phyloP scores from a whole-genome alignment of 2,329 filamentous ascomycete species.

The Fusarium buharicum region DNA sequence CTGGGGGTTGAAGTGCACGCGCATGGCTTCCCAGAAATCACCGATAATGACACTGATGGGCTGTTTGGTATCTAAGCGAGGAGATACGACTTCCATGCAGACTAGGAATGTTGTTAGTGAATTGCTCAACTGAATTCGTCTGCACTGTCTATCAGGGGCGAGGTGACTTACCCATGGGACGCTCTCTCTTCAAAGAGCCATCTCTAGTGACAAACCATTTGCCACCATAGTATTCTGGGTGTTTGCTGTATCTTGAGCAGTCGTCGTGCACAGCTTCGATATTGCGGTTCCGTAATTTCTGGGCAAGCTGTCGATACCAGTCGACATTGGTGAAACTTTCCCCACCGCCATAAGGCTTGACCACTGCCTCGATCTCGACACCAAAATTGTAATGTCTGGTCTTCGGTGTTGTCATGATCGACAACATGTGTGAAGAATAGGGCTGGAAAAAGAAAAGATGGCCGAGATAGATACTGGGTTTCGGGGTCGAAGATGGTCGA shows the following conservation, averaged over 20 bases:
- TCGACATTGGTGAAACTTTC: slow-evolving; percentile 53
- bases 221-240: slow-evolving; percentile 55
- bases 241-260: slow-evolving; percentile 54
- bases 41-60: slow-evolving; percentile 49
- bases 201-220: slow-evolving; percentile 57
- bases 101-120: slow-evolving; percentile 43
- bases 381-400: slow-evolving; percentile 54
- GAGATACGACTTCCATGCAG: slow-evolving; percentile 56
- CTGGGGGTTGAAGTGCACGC: slow-evolving; percentile 54
- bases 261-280: slow-evolving; percentile 53
- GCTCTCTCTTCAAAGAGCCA: slow-evolving; percentile 53
- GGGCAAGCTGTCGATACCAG: slow-evolving; percentile 54
- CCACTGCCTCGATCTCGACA: slow-evolving; percentile 54
- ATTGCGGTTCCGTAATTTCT: slow-evolving; percentile 53
- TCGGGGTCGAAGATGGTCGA: slow-evolving; percentile 12
- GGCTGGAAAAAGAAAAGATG: slow-evolving; percentile 19
- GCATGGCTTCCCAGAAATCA: slow-evolving; percentile 56
- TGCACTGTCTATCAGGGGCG: background rate
- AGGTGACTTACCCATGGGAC: slow-evolving; percentile 49
- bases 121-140: background rate
- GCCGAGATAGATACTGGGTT: slow-evolving; percentile 2
- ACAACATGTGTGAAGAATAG: slow-evolving; percentile 3
- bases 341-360: slow-evolving; percentile 51
- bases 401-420: slow-evolving; percentile 36
- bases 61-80: slow-evolving; percentile 51